Base-by-base conservation (phyloP, 1,284 basidiomycete genomes). In the Mrakiaceae sp. region DNA sequence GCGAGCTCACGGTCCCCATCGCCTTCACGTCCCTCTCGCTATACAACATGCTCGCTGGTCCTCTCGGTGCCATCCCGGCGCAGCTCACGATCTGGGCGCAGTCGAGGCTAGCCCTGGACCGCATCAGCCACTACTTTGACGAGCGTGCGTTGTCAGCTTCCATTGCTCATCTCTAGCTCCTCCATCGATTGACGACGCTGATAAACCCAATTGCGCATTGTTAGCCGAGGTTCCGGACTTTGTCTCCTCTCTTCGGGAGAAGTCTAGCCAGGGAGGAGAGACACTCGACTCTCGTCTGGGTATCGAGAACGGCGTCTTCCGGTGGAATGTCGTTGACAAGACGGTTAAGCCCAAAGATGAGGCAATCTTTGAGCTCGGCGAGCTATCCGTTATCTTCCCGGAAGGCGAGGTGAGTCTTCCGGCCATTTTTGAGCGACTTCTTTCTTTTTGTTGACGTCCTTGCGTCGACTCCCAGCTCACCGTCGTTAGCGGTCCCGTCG, bases 341-440 rank as follows among this genome's bases (percentile, higher is more conserved):
- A 71, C 71, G 66, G 42, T 52, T 53, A 60, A 63, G 7, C 62
- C 60, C 4, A 54, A 54, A 2, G 70, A 70, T 40, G 62, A 56
- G 42, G 60, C 58, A 82, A 81, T 60, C 68, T 96, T 96, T 72
- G 78, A 88, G 53, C 80, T 96, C 1, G 78, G 87, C n/a, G 88
- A 95, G 71, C 74, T 96, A 62, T 82, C 81, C 12, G 76, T 94
- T 43, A 81, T 83, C 52, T 94, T 96, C 78, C 91, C 91, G 0
- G 73, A 78, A 10, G 87, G 87, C 47, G 81, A 87, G 27, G 27
- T 27, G 27, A 27, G 27, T 27, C 27, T 27, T 27, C 27, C 2
- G 27, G 27, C 27, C 27, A 27, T 27, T 27, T 27, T 27, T 27
- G 27, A 27, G 27, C 27, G 27, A 27, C 27, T 27, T 27, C 27